Conservation (phyloP, 305 asterid species). For the Andrographis paniculata region DNA sequence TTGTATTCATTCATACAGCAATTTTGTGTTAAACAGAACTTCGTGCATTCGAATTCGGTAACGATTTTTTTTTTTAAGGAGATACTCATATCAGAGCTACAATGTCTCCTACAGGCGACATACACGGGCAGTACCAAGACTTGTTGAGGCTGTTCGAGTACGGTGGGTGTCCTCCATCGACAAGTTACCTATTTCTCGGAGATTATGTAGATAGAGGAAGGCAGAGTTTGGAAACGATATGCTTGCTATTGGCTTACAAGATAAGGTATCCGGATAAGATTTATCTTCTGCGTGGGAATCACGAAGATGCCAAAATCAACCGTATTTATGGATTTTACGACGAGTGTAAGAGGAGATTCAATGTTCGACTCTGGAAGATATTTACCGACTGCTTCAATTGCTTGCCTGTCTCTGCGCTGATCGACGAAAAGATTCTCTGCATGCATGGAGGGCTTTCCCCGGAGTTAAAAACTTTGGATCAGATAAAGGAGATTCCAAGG, state of each 20-base stretch:
- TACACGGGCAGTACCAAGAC: neutral
- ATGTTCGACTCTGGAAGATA: neutral
- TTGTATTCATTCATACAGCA: too few relatives aligned
- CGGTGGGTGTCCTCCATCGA: neutral
- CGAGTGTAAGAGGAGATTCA: neutral
- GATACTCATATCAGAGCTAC: neutral
- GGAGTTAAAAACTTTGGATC: constrained; percentile 1
- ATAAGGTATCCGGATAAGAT: neutral
- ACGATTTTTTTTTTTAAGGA: neutral
- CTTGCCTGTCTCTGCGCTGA: neutral
- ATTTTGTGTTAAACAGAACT: too few relatives aligned
- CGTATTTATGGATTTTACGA: neutral
- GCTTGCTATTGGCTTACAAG: neutral
- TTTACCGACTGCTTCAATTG: neutral
- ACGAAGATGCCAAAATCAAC: neutral
- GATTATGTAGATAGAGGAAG: neutral
- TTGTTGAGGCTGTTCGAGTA: neutral
- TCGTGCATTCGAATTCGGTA: too few relatives aligned
- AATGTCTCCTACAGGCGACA: neutral
- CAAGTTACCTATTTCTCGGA: neutral
- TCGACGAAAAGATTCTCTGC: neutral
- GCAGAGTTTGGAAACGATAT: neutral
- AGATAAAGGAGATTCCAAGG: neutral
- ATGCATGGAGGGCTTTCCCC: constrained; percentile 2
- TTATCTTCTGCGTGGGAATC: neutral